phyloP scores from a whole-genome alignment of 164 flowering plant species.

The Platanus orientalis region DNA sequence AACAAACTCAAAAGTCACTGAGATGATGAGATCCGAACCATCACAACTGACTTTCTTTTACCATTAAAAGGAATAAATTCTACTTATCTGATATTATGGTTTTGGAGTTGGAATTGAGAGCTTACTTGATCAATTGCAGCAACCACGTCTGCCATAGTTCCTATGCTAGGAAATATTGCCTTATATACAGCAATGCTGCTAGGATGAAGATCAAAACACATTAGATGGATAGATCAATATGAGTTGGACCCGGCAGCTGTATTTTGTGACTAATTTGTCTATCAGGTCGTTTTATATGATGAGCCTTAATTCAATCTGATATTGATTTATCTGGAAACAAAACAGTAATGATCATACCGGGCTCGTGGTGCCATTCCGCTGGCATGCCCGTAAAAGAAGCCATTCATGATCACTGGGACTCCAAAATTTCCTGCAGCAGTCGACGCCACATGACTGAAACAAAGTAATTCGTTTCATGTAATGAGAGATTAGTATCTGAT shows the following conservation, averaged over 20 bases:
- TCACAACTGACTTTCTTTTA: no score
- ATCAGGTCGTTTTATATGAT: no score
- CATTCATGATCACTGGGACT: conserved; percentile 72
- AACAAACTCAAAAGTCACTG: no score
- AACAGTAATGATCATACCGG: conserved; percentile 24
- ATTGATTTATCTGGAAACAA: neutral
- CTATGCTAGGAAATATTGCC: conserved; percentile 71
- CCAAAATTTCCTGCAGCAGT: conserved; percentile 81
- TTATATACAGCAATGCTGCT: conserved; percentile 89
- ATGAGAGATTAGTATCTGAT: neutral
- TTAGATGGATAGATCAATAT: no score
- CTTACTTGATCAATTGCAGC: conserved; percentile 88
- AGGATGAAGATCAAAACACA: neutral
- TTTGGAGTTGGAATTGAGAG: neutral
- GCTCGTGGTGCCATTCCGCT: conserved; percentile 98
- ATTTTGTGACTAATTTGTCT: no score
- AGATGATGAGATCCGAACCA: no score
- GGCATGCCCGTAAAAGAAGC: conserved; percentile 73
- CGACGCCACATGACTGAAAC: conserved; percentile 84
- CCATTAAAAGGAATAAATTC: no score
- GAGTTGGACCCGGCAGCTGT: no score
- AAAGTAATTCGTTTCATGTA: neutral
- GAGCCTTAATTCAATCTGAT: neutral
- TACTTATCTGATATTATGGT: no score
- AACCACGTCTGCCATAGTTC: conserved; percentile 69